Conservation (phyloP, 495 filamentous ascomycete genomes). For the Haplographium delicatum region DNA sequence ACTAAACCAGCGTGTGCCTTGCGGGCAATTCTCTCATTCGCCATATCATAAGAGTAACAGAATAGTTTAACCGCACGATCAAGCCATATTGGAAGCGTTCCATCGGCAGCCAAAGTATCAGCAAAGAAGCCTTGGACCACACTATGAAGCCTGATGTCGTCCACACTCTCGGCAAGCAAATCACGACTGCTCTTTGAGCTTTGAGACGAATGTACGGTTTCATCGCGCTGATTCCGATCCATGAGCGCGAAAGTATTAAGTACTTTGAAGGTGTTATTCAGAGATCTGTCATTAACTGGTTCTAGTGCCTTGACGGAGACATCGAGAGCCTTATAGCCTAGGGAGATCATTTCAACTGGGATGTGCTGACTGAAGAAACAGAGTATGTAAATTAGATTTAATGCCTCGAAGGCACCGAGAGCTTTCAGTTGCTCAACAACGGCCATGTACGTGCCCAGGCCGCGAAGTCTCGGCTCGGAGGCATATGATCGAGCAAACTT, state of each 20-base stretch:
- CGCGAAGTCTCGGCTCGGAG: slow-evolving; percentile 60
- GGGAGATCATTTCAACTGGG: slow-evolving; percentile 65
- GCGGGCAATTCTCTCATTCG: slow-evolving; percentile 49
- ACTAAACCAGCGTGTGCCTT: slow-evolving; percentile 54
- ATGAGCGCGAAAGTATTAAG: slow-evolving; percentile 68
- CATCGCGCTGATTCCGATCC: slow-evolving; percentile 55
- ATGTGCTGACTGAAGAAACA: slow-evolving; percentile 70
- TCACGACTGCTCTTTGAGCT: slow-evolving; percentile 42
- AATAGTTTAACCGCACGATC: slow-evolving; percentile 55
- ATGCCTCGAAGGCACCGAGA: slow-evolving; percentile 52
- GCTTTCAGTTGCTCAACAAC: slow-evolving; percentile 66
- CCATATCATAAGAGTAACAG: slow-evolving; percentile 57
- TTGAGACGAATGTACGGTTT: slow-evolving; percentile 38
- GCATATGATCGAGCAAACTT: slow-evolving; percentile 66
- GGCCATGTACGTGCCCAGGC: slow-evolving; percentile 58
- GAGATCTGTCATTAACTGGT: slow-evolving; percentile 31
- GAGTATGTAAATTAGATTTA: slow-evolving; percentile 69
- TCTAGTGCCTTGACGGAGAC: slow-evolving; percentile 55
- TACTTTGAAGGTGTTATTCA: slow-evolving; percentile 63
- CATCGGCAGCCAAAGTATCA: slow-evolving; percentile 56
- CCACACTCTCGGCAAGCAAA: slow-evolving; percentile 53
- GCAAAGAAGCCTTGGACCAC: slow-evolving; percentile 78
- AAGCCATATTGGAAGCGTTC: slow-evolving; percentile 57
- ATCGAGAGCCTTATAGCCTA: slow-evolving; percentile 55
- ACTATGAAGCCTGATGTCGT: slow-evolving; percentile 69